Evolutionary conservation across 129 eudicot genomes (phyloP), one percentile per base, ranked within the genome.

Genomic region (Glebionis coronaria): DNA sequence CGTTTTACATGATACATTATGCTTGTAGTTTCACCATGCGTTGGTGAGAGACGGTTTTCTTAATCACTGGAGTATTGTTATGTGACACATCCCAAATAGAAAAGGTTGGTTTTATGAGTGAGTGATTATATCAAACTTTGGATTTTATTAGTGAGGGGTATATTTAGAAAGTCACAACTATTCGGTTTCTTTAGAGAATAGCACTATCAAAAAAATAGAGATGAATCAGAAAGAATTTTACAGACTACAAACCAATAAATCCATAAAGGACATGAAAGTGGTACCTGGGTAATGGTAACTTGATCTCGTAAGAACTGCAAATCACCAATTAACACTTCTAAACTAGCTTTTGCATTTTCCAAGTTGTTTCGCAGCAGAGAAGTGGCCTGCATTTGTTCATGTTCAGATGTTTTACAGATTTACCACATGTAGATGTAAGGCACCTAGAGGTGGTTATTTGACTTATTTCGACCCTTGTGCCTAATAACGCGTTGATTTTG

Each of bases 261-360:
- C 20, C 3, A 53, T n/a, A 64, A 53, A 19, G 45, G 16, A 10
- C 38, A 42, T 14, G 61, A 47, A 65, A 54, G n/a, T 28, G 27
- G 52, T 73, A 93, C 99, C 97, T 88, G 99, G 2, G 99, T 88
- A 27, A 89, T 68, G 40, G 95, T 93, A 46, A 93, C 99, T 84
- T 93, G 97, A 78, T 89, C 95, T 79, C 99, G 82, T 70, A 89
- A 68, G 65, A 93, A 93, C 71, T 88, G 99, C 21, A 93, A 82
- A 79, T 93, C 99, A 54, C 83, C 85, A 56, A 89, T 79, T 58
- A 93, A 76, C 76, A 93, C 97, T 76, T 93, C 93, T 81, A 89
- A 85, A 82, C 99, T 93, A 44, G 92, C 97, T 84, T 79, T 93
- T 47, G 99, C 99, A 86, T 93, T 93, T 81, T 93, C 97, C 86